These are phyloP conservation scores for Nasturtium officinale DNA, from an alignment of 345 rosid genomes.

Conservation along the genomic window DNA sequence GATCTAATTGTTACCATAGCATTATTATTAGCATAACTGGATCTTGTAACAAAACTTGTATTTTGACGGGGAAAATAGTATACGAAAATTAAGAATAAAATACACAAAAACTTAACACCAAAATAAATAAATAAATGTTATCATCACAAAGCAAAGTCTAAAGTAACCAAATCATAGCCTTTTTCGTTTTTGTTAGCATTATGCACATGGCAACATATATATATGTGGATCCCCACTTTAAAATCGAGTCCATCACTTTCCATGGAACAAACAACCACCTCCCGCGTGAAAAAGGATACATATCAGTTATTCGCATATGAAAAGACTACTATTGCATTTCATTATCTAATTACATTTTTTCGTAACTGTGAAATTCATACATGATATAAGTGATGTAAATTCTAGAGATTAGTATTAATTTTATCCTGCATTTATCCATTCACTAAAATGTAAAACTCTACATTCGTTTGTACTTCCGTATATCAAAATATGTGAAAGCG, in stretches of 20 bases:
- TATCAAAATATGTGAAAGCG: background rate
- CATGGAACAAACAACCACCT: slow-evolving; percentile 26
- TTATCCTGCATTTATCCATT: background rate
- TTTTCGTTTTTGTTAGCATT: slow-evolving; percentile 36
- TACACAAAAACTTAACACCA: background rate
- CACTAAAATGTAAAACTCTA: background rate
- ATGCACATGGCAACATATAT: slow-evolving; percentile 43
- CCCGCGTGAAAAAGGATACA: slow-evolving; percentile 20
- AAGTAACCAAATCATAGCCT: slow-evolving; percentile 21
- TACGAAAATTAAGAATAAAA: background rate
- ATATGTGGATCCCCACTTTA: slow-evolving; percentile 43
- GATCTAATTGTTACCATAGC: background rate
- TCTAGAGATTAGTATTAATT: background rate
- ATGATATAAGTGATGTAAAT: background rate
- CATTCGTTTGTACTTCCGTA: background rate
- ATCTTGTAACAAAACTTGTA: slow-evolving; percentile 8
- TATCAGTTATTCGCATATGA: slow-evolving; percentile 27
- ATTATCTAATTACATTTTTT: background rate
- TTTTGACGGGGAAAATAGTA: background rate
- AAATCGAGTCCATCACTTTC: slow-evolving; percentile 44
- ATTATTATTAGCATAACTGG: too few relatives aligned
- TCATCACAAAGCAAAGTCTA: slow-evolving; percentile 23
- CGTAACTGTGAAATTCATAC: background rate
- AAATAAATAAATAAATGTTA: background rate
- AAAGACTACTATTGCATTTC: background rate